These are phyloP conservation scores for Kwoniella pini DNA, from an alignment of 768 basidiomycete species.

Conservation along the genomic window DNA sequence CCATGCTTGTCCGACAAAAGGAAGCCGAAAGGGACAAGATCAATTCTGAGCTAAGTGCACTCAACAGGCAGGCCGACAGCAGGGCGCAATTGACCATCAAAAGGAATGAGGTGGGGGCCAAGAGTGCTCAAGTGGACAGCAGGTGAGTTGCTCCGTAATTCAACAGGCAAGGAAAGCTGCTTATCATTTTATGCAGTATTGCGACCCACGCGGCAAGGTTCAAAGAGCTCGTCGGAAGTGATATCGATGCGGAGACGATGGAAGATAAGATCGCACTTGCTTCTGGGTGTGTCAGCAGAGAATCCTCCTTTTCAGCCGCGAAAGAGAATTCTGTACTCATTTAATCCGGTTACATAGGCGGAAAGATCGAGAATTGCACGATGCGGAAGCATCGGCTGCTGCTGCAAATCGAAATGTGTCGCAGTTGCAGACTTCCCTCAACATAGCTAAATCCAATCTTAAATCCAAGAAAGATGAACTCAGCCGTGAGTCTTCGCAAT, in stretches of 20 bases:
- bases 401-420: slow-evolving; percentile 64
- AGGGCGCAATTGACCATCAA: slow-evolving; percentile 78
- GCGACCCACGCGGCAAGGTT: slow-evolving; percentile 65
- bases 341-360: slow-evolving; percentile 58
- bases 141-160: slow-evolving; percentile 60
- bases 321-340: background rate
- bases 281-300: slow-evolving; percentile 58
- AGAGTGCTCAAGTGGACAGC: slow-evolving; percentile 66
- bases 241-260: slow-evolving; percentile 66
- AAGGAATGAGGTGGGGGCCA: slow-evolving; percentile 66
- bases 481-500: slow-evolving; percentile 58
- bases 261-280: slow-evolving; percentile 66
- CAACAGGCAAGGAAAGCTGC: background rate
- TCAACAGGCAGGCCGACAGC: slow-evolving; percentile 77
- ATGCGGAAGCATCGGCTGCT: slow-evolving; percentile 57
- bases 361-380: slow-evolving; percentile 66
- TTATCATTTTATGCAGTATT: slow-evolving; percentile 59
- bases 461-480: slow-evolving; percentile 66
- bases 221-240: slow-evolving; percentile 65
- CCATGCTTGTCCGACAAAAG: slow-evolving; percentile 59
- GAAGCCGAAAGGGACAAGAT: slow-evolving; percentile 72
- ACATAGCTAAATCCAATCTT: slow-evolving; percentile 64
- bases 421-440: slow-evolving; percentile 65
- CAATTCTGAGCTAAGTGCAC: slow-evolving; percentile 67
- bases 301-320: slow-evolving; percentile 14